A percentile compares a stretch with the other conserved stretches of the same genome.
Conservation (phyloP, 2,329 filamentous ascomycete genomes). For the Allantophomopsis cytisporea region DNA sequence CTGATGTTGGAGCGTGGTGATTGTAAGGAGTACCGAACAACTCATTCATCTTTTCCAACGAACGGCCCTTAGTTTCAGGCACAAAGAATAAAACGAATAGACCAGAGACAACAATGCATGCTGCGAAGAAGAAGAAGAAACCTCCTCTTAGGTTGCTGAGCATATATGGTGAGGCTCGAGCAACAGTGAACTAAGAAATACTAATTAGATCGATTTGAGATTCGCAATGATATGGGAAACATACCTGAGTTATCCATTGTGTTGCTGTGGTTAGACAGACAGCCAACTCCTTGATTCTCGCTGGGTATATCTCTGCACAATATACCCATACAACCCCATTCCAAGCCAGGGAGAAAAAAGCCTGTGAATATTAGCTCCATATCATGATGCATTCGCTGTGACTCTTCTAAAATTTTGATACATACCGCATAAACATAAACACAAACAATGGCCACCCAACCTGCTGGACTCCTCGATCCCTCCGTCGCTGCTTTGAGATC, state of each 20-base stretch:
- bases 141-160: slow-evolving; percentile 6
- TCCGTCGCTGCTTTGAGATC: slow-evolving; percentile 2
- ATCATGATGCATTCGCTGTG: too few species aligned
- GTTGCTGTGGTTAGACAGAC: slow-evolving; percentile 8
- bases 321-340: slow-evolving; percentile 16
- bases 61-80: slow-evolving; percentile 58
- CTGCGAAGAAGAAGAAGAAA: slow-evolving; percentile 37
- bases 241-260: slow-evolving; percentile 9
- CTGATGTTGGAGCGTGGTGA: too few species aligned
- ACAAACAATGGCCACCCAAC: slow-evolving; percentile 10
- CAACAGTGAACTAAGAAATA: slow-evolving; percentile 7
- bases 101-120: slow-evolving; percentile 48
- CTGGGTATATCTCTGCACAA: slow-evolving; percentile 13
- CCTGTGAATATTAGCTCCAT: slow-evolving; percentile 2
- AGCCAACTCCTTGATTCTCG: slow-evolving; percentile 10
- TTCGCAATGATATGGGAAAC: background rate
- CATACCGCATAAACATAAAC: slow-evolving; percentile 12
- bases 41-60: slow-evolving; percentile 60
- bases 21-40: slow-evolving; percentile 10
- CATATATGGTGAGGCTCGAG: slow-evolving; percentile 9
- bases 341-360: slow-evolving; percentile 15
- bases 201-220: background rate
- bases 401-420: background rate
- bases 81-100: slow-evolving; percentile 63
- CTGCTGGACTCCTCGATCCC: slow-evolving; percentile 4